A percentile compares a stretch with the other conserved stretches of the same genome.
phyloP scores from a whole-genome alignment of 1,284 basidiomycete species.

The Puccinia hordei region DNA sequence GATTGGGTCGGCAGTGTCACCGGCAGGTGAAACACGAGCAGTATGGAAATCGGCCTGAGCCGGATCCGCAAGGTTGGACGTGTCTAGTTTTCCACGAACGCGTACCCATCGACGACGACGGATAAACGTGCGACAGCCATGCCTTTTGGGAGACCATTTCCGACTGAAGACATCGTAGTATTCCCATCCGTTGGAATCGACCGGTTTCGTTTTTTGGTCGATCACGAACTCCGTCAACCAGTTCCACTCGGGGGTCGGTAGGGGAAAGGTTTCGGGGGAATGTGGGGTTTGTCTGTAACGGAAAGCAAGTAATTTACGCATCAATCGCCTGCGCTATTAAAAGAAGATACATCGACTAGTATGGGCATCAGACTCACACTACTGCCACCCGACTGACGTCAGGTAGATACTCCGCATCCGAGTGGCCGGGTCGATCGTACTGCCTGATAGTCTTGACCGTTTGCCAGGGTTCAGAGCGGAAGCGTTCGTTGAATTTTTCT shows the following conservation, averaged over 20 bases:
- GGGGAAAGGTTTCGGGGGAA: conserved; percentile 29
- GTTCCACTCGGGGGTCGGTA: conserved; percentile 37
- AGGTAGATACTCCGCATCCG: conserved; percentile 24
- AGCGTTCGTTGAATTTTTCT: conserved; percentile 21
- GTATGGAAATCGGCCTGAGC: not conserved
- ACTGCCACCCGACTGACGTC: not conserved
- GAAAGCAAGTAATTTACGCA: not conserved
- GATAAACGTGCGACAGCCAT: conserved; percentile 36
- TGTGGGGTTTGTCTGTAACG: conserved; percentile 39
- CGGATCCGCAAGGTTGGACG: not conserved
- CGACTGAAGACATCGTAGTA: conserved; percentile 37
- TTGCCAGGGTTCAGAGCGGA: conserved; percentile 37
- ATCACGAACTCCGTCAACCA: conserved; percentile 43
- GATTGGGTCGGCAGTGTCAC: no score
- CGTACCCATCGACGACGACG: conserved; percentile 40
- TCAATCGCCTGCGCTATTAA: no score
- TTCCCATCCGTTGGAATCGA: conserved; percentile 43
- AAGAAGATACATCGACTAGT: no score
- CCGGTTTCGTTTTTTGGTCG: conserved; percentile 18
- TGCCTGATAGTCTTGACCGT: conserved; percentile 34
- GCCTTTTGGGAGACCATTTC: conserved; percentile 14
- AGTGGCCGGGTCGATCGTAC: conserved; percentile 34
- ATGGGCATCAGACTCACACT: conserved; percentile 32
- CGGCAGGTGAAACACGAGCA: not conserved
- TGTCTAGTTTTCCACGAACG: conserved; percentile 17